Conservation (phyloP, 202 grass and related monocot genomes). For the Schoenoplectus triqueter region DNA sequence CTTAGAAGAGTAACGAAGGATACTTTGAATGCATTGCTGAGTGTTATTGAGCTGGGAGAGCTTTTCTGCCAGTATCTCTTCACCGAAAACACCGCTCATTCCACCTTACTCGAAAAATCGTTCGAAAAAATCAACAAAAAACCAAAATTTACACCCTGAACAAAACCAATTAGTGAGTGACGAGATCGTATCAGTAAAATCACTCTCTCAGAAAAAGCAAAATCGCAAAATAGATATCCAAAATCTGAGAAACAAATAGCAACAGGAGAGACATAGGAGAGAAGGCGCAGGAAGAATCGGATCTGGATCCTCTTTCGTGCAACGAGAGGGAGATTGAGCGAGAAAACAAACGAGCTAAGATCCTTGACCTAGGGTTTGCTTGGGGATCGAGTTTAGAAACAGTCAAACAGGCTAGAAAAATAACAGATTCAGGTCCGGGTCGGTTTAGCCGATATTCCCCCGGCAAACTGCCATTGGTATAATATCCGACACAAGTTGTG, state of each 20-base stretch:
- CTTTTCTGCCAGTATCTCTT: conserved; percentile 90
- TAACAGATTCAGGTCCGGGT: not conserved
- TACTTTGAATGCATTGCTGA: conserved; percentile 99
- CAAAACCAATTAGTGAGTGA: conserved; percentile 11
- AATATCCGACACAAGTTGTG: not conserved
- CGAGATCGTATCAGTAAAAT: not conserved
- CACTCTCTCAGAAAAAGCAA: conserved; percentile 2
- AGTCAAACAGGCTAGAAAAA: not conserved
- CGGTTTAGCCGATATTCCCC: not conserved
- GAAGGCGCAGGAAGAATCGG: too few relatives aligned
- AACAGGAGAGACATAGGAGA: not conserved
- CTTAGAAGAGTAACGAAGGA: conserved; percentile 50
- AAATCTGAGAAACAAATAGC: not conserved
- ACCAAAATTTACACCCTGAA: conserved; percentile 42
- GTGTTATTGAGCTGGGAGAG: conserved; percentile 96
- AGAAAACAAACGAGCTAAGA: conserved; percentile 1
- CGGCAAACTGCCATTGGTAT: not conserved
- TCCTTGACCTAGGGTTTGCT: conserved; percentile 31
- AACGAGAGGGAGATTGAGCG: not conserved
- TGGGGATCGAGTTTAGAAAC: conserved; percentile 14
- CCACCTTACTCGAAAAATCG: conserved; percentile 36
- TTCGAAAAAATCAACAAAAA: not conserved
- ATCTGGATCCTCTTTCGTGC: not conserved
- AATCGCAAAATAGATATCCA: not conserved
- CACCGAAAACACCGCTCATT: conserved; percentile 89